Evolutionary conservation across 75 land plant genomes (phyloP).

Genomic region (Selaginella tamariscina): DNA sequence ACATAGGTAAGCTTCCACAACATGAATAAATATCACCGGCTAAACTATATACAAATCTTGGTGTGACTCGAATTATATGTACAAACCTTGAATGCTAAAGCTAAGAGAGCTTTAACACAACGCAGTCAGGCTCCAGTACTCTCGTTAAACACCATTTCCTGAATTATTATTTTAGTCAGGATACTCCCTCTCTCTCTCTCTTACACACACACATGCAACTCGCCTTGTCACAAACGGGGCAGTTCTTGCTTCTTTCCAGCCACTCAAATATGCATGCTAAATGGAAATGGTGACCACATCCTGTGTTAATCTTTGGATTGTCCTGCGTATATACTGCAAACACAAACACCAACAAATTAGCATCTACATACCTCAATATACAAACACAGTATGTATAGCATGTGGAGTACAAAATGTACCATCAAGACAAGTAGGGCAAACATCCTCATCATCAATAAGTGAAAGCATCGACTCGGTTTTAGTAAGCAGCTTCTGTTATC

Average conservation of each 20-base stretch:
- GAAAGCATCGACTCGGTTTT: conserved; percentile 34
- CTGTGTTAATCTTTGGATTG: conserved; percentile 56
- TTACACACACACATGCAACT: background rate
- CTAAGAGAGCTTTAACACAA: no score
- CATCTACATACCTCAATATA: background rate
- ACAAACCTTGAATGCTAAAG: no score
- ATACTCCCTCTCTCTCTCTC: background rate
- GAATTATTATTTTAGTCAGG: background rate
- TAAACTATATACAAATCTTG: no score
- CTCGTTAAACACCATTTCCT: background rate
- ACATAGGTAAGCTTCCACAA: no score
- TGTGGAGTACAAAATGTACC: conserved; percentile 30
- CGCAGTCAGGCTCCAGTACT: background rate
- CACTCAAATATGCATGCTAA: conserved; percentile 66
- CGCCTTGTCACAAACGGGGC: conserved; percentile 76
- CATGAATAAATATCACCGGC: no score
- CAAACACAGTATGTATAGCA: background rate
- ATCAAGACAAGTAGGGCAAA: conserved; percentile 94
- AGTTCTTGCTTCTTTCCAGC: conserved; percentile 70
- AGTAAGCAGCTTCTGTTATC: conserved; percentile 26
- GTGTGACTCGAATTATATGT: no score
- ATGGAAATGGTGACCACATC: conserved; percentile 58
- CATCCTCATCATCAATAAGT: conserved; percentile 73
- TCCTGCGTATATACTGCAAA: conserved; percentile 57
- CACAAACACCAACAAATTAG: background rate